Base-by-base conservation (phyloP, 2,329 filamentous ascomycete genomes). In the Neonectria coccinea region DNA sequence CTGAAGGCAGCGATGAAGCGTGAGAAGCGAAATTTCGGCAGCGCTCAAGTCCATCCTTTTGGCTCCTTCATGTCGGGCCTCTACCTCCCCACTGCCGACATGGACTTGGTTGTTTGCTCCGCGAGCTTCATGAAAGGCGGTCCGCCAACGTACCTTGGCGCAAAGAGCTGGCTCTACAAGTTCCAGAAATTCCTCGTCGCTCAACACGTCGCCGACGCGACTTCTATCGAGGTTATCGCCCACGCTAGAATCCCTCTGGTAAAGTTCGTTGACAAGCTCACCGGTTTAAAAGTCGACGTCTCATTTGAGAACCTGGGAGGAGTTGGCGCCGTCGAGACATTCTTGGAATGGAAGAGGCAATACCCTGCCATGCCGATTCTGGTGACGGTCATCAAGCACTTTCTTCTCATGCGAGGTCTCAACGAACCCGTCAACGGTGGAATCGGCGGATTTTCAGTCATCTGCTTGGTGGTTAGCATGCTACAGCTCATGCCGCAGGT, bases 231-330 rank as follows among this genome's bases (percentile, higher is more conserved):
- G 70, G 84, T 91, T 36, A 93, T 99, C 69, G 74, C 85, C 1
- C 83, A 85, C 68, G 94, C 96, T 22, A 93, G 92, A 73, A 94
- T 99, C 2, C 96, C 96, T 0, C 88, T 99, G 58, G 88, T 98
- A 79, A 99, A 99, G 78, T 98, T 92, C 74, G 86, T 93, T 48
- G 96, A 99, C 75, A 84, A 82, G 59, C 74, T 86, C 57, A 97
- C 94, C 1, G 90, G 89, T 12, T 82, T 99, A 57, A 92, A 92
- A 70, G 91, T 98, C 12, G 96, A 99, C 76, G 87, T 99, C 12
- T 98, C 94, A 0, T 97, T 99, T 75, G 95, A 99, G 80, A 98
- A 97, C 75, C 80, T 90, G 39, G 92, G 91, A 45, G 96, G 96
- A 11, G 81, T 97, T 10, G 80, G 86, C 18, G 95, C 96, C 3